These are phyloP conservation scores for Rhodomyrtus tomentosa DNA, from an alignment of 345 rosid species.

Conservation along the genomic window DNA sequence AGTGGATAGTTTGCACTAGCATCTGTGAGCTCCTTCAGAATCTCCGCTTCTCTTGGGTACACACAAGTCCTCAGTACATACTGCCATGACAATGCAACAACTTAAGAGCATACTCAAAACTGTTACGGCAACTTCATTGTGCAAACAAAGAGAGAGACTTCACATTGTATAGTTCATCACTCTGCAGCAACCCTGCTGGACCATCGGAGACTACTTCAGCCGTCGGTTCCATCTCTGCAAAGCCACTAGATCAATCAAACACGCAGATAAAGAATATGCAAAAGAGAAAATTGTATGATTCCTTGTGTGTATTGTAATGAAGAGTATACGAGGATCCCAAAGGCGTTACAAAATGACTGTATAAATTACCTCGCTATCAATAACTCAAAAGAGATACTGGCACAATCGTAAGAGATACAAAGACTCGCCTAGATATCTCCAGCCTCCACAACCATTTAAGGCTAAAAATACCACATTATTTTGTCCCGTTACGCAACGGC, in stretches of 20 bases:
- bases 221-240: slow-evolving; percentile 5
- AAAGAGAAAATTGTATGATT: neutral
- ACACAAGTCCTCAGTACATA: slow-evolving; percentile 49
- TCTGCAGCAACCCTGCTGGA: slow-evolving; percentile 37
- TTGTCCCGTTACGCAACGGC: too few species aligned
- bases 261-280: neutral
- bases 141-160: neutral
- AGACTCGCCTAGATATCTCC: neutral
- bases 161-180: slow-evolving; percentile 44
- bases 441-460: neutral
- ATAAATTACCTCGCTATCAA: neutral
- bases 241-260: neutral
- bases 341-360: neutral
- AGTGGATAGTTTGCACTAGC: slow-evolving; percentile 33
- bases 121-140: neutral
- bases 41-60: slow-evolving; percentile 47
- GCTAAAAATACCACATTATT: too few species aligned
- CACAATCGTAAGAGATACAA: neutral
- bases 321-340: neutral
- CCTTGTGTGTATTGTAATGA: neutral
- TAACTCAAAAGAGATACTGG: neutral
- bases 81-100: slow-evolving; percentile 10
- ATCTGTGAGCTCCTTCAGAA: slow-evolving; percentile 47
- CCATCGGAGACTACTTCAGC: neutral
- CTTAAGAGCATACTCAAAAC: neutral